Conservation (phyloP, 2,329 filamentous ascomycete species). For the Colletotrichum sp. region DNA sequence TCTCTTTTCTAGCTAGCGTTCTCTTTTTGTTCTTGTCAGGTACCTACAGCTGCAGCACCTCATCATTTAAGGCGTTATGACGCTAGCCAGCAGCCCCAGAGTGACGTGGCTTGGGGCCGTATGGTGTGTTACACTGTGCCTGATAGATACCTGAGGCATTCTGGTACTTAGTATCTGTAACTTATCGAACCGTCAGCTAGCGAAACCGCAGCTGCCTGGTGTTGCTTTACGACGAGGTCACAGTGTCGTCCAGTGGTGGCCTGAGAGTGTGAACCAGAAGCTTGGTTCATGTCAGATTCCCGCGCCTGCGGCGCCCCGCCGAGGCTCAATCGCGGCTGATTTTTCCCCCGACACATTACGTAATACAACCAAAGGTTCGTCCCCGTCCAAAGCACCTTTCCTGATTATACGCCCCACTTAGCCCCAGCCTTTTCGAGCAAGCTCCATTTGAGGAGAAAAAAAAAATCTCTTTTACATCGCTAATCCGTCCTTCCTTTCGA, state of each 20-base stretch:
- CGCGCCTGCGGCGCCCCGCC: no score
- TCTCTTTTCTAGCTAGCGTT: not conserved
- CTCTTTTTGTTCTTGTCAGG: not conserved
- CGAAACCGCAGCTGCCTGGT: not conserved
- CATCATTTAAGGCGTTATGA: not conserved
- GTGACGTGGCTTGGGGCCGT: not conserved
- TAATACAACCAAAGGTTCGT: not conserved
- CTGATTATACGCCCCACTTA: not conserved
- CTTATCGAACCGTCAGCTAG: not conserved
- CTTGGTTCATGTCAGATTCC: not conserved
- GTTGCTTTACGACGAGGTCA: no score
- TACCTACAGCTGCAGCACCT: not conserved
- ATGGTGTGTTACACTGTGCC: not conserved
- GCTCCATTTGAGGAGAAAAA: not conserved
- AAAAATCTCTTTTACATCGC: not conserved
- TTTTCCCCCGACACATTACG: not conserved
- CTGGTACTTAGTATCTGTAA: not conserved
- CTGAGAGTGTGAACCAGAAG: not conserved
- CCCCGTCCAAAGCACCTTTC: not conserved
- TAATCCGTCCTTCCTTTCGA: not conserved
- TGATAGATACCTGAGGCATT: not conserved
- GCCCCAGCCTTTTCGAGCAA: not conserved
- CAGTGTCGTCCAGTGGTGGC: no score
- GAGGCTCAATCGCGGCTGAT: not conserved
- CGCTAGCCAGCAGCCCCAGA: not conserved